A percentile compares a stretch with the other conserved stretches of the same genome.
Evolutionary conservation across 805 yeast genomes (phyloP).

Genomic region (Pichia nanzhaoensis): DNA sequence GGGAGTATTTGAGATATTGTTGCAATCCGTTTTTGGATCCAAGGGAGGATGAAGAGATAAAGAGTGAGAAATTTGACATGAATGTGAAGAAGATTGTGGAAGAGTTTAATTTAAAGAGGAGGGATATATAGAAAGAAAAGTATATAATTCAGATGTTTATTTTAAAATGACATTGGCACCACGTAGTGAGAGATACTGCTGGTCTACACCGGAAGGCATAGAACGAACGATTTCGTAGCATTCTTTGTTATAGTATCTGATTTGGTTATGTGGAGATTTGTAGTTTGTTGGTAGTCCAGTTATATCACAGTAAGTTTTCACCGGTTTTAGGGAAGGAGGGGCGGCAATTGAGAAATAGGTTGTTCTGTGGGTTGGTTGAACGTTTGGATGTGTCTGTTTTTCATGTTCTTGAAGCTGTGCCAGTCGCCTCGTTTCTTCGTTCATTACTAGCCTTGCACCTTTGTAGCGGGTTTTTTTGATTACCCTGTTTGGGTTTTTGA

Average conservation of each 20-base stretch:
- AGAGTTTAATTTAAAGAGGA: constrained; percentile 17
- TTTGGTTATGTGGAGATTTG: constrained; percentile 63
- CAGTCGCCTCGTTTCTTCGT: constrained; percentile 72
- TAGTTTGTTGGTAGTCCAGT: constrained; percentile 82
- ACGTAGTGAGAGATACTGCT: constrained; percentile 79
- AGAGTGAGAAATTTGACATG: constrained; percentile 26
- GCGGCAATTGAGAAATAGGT: constrained; percentile 70
- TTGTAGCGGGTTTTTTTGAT: constrained; percentile 59
- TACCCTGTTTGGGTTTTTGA: constrained; percentile 51
- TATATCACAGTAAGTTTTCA: constrained; percentile 83
- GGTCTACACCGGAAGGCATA: constrained; percentile 88
- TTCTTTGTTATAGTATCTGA: constrained; percentile 78
- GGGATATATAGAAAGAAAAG: not conserved
- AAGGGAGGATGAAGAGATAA: constrained; percentile 26
- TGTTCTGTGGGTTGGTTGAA: constrained; percentile 37
- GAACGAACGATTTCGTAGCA: constrained; percentile 69
- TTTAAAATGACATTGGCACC: constrained; percentile 83
- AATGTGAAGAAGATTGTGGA: constrained; percentile 23
- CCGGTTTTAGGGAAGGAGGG: constrained; percentile 81
- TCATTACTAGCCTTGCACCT: constrained; percentile 61
- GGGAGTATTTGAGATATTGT: constrained; percentile 45
- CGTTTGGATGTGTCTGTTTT: constrained; percentile 3
- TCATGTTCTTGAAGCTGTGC: constrained; percentile 32
- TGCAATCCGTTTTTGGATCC: constrained; percentile 56
- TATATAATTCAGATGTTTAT: constrained; percentile 10